Base-by-base conservation (phyloP, 208 protist genomes). In the Crithidia sp. region DNA sequence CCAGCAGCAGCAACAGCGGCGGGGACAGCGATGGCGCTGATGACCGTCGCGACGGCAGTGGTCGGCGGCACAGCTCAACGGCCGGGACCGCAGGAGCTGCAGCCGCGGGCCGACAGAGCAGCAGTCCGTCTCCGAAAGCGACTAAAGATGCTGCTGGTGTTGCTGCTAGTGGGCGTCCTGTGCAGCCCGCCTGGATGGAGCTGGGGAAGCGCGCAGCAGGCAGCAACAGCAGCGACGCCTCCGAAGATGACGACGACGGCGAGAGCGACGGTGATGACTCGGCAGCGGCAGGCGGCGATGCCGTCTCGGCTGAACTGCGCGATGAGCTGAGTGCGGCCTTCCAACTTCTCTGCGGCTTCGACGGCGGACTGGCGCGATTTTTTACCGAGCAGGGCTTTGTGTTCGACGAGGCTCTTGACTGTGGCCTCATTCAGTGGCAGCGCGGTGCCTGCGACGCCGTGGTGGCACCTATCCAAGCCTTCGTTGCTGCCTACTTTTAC, bases 381-480 rank as follows among this genome's bases (percentile, higher is more conserved):
- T 89, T 94, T 68, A 44, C 91, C 10, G 64, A 84, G 64, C 90
- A 95, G 59, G 92, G 92, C 41, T 91, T 95, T 62, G 56, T 58
- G 44, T 96, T 94, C 71, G 82, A 87, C 63, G 69, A 85, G 28
- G 62, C 78, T 3, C 68, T 90, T 9, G 83, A 90, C 50, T 94
- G 87, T 63, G 82, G 76, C 2, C 85, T 96, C 43, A 70, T 92
- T 17, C 89, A 95, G 77, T 83, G 82, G 82, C 54, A 77, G 7
- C 59, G 70, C 13, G 89, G 90, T 14, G 87, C 81, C 43, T 88
- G 88, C 47, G 89, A 79, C 39, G 72, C 77, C 5, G 78, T 90
- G n/a, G 37, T 97, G 28, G 81, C 90, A 9, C 81, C 81, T 0
- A 65, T 95, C 0, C 92, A 97, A 63, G 87, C 88, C 36, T 86